These are phyloP conservation scores for Hypoxylon fragiforme DNA, from an alignment of 495 filamentous ascomycete genomes.

Conservation along the genomic window DNA sequence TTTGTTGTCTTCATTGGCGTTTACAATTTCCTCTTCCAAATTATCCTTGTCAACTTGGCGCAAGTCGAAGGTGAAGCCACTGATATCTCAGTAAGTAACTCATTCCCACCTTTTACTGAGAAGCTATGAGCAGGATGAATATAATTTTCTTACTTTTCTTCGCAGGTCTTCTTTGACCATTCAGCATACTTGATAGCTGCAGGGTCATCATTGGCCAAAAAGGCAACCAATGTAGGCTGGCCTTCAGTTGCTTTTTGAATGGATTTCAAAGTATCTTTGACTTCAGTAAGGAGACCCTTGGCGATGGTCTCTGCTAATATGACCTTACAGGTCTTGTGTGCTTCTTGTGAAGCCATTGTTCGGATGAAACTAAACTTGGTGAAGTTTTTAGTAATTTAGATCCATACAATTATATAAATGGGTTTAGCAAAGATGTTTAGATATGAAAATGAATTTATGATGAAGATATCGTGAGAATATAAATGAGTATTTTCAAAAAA, in stretches of 20 bases:
- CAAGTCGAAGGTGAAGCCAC: conserved; percentile 87
- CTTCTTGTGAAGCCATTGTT: conserved; percentile 47
- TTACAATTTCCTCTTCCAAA: conserved; percentile 82
- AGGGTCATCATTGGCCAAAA: conserved; percentile 89
- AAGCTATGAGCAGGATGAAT: conserved; percentile 2
- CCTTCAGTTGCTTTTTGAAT: conserved; percentile 53
- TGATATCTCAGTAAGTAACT: conserved; percentile 41
- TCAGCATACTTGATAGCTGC: conserved; percentile 91
- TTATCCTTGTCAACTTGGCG: conserved; percentile 79
- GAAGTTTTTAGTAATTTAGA: no score
- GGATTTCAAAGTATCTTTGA: conserved; percentile 68
- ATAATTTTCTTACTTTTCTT: conserved; percentile 76
- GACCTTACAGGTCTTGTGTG: conserved; percentile 81
- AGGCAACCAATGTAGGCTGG: conserved; percentile 81
- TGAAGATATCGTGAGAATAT: not conserved
- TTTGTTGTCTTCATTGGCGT: conserved; percentile 73
- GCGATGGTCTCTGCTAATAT: conserved; percentile 83
- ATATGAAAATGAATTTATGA: not conserved
- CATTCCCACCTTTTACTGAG: conserved; percentile 12
- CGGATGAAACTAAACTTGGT: conserved; percentile 3
- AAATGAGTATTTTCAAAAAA: not conserved
- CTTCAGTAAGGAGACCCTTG: conserved; percentile 75
- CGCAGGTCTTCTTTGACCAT: conserved; percentile 94
- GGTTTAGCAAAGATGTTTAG: no score
- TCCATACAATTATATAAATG: no score